Percentiles rank a stretch among this genome's conserved stretches.
Evolutionary conservation across 75 land plant genomes (phyloP).

Genomic region (Adiantum capillusveneris): DNA sequence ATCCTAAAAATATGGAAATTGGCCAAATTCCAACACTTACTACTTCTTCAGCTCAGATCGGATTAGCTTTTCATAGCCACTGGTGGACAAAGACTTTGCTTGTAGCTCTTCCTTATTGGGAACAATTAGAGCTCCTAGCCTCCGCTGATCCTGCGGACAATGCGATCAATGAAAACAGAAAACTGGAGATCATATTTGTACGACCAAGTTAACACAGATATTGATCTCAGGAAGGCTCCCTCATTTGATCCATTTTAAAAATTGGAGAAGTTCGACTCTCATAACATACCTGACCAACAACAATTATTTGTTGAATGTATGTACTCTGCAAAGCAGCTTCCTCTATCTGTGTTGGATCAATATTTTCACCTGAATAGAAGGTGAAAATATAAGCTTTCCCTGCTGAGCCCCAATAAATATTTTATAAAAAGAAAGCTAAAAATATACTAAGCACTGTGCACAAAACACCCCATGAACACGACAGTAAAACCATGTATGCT

Average conservation of each 20-base stretch:
- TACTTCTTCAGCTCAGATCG: conserved; percentile 43
- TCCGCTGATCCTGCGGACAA: conserved; percentile 67
- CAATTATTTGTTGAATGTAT: conserved; percentile 77
- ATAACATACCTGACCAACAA: conserved; percentile 85
- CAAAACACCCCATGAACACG: no score
- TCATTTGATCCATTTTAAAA: no score
- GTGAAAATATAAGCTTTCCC: background rate
- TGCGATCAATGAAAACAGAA: background rate
- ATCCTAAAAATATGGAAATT: background rate
- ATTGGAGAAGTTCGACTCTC: no score
- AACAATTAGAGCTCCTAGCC: conserved; percentile 78
- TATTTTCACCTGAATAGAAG: conserved; percentile 72
- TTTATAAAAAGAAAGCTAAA: no score
- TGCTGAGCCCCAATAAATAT: no score
- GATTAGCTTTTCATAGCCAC: conserved; percentile 15
- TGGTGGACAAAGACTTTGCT: conserved; percentile 12
- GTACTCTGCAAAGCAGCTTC: conserved; percentile 76
- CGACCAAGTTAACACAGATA: no score
- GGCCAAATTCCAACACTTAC: conserved; percentile 24
- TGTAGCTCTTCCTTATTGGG: conserved; percentile 70
- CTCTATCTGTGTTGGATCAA: conserved; percentile 81
- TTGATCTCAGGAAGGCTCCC: no score
- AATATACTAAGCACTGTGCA: no score
- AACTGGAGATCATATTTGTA: no score
- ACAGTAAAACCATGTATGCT: no score